Evolutionary conservation across 768 basidiomycete species (phyloP), one percentile per base, ranked within the genome.

Genomic region (Lactarius quietus): DNA sequence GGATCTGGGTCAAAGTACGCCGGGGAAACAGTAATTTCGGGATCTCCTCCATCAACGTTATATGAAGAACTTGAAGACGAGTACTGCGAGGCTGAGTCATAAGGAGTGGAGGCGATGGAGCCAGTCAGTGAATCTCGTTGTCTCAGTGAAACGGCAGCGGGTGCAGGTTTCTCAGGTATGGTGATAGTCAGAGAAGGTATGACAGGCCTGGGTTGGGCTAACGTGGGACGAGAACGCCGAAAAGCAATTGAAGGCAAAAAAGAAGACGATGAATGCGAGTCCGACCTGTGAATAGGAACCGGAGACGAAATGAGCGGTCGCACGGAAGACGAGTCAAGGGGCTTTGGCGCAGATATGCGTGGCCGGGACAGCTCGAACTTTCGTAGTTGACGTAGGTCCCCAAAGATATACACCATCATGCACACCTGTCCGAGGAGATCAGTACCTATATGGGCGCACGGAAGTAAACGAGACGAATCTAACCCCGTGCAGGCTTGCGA

Each of bases 321-420:
- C 23, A 61, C 29, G 6, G 59, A 48, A 20, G 57, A 38, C 5
- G 52, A 33, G 26, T 60, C 60, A 38, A 69, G 69, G 15, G 65
- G 68, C 57, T 76, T 72, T 1, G 77, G 78, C 59, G 79, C 80
- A 0, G 87, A 86, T 68, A 88, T 86, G 17, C 83, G 76, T 12
- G 89, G 90, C 26, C 89, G 80, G 4, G 84, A 74, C n/a, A 92
- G 84, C 73, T 92, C 90, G 70, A 91, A 91, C 68, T 84, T 87
- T 69, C 87, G 85, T 23, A 92, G 80, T 71, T 92, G 90, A 9
- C 90, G 80, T 23, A 92, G 78, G 74, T 92, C 90, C 9, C 90
- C 90, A 70, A 92, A 90, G 35, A 92, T 72, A 72, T 91, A 92
- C 6, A 92, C 83, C 72, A 89, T 89, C 62, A 92, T 72, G 72